Evolutionary conservation across 176 grass and related monocot species (phyloP).

Genomic region (Typha latifolia): DNA sequence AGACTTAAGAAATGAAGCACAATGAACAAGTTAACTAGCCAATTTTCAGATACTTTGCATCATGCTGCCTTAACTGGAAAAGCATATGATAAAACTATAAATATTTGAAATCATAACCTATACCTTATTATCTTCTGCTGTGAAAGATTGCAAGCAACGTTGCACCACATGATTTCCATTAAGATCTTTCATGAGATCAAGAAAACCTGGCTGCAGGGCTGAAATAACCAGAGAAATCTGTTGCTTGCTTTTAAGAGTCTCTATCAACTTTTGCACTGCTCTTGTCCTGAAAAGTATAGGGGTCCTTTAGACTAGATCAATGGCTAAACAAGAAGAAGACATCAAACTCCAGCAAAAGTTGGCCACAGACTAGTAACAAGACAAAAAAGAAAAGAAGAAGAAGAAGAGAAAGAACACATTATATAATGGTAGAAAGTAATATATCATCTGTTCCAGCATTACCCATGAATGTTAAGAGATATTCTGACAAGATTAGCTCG

Average conservation of each 20-base stretch:
- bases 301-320: not conserved
- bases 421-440: not conserved
- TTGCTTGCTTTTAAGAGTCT: slow-evolving; percentile 42
- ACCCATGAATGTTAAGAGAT: slow-evolving; percentile 78
- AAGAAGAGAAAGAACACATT: not conserved
- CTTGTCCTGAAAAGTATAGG: slow-evolving; percentile 61
- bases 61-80: no score
- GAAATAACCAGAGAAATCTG: slow-evolving; percentile 45
- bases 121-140: slow-evolving; percentile 81
- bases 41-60: no score
- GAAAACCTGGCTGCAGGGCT: slow-evolving; percentile 43
- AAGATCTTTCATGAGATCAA: slow-evolving; percentile 70
- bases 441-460: not conserved
- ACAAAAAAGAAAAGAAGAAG: not conserved
- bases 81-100: no score
- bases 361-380: not conserved
- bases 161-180: slow-evolving; percentile 91
- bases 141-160: slow-evolving; percentile 62
- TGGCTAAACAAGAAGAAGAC: not conserved
- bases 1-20: no score
- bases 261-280: slow-evolving; percentile 85
- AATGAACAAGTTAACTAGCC: no score
- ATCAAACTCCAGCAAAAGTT: not conserved
- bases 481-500: slow-evolving; percentile 39
- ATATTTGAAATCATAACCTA: not conserved